Evolutionary conservation across 164 flowering plant species (phyloP), one percentile per base, ranked within the genome.

Genomic region (Litsea cubeba): DNA sequence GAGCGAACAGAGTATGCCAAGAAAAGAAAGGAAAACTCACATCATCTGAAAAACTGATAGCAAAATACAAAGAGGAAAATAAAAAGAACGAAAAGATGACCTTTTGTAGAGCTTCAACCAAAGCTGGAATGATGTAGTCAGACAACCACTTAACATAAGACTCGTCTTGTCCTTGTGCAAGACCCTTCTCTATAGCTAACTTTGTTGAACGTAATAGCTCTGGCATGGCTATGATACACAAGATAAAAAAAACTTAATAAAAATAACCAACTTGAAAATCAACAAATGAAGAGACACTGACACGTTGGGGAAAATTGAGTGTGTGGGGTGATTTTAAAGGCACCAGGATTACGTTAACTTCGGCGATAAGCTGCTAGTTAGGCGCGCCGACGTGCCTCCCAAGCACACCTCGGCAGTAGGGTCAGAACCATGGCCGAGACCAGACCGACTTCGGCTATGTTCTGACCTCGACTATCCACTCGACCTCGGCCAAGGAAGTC

Each of bases 101-200:
- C 91, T 88, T 88, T 70, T 83, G 89, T 57, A 88, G 74, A 65
- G 91, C 91, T 74, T 85, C 91, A 72, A 86, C 85, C 80, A 88
- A 74, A 32, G 91, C 89, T 46, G 89, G 89, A 71, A 88, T 64
- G 70, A 88, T 85, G 74, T 86, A 85, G 75, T 86, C 89, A 68
- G 91, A 86, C 75, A 88, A 79, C 70, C 85, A 88, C 84, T 88
- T 88, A 35, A 88, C 71, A 76, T 86, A 86, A 24, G 89, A 74
- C 77, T 88, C 91, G 79, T 88, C 84, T 46, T 87, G 85, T 32
- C 89, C 89, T 78, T 84, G 91, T 65, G 89, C 85, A 60, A 78
- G 82, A 28, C 89, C 88, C 79, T 86, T 88, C 82, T 88, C 91
- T 49, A 88, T 80, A 40, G 91, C 91, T 76, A 86, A 79, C 69